Evolutionary conservation across 2,329 filamentous ascomycete genomes (phyloP).

Genomic region (Trichophyton mentagrophytes): DNA sequence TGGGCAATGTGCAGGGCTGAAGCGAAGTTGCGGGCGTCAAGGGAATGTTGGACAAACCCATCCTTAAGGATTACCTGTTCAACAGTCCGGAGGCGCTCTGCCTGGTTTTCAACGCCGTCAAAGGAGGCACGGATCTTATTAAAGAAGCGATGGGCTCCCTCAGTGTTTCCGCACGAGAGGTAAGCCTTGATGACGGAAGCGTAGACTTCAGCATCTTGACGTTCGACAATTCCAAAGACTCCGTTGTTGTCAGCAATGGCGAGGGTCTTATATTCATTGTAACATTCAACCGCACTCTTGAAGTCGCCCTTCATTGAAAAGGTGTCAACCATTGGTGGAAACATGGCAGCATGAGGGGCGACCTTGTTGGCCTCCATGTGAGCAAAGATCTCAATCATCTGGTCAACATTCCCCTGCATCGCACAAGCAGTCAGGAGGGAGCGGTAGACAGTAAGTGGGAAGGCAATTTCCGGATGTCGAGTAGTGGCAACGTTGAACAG

Average conservation of each 20-base stretch:
- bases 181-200: slow-evolving; percentile 87
- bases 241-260: slow-evolving; percentile 77
- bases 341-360: slow-evolving; percentile 65
- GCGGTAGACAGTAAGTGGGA: slow-evolving; percentile 73
- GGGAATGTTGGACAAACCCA: slow-evolving; percentile 67
- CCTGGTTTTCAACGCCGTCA: slow-evolving; percentile 34
- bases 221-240: slow-evolving; percentile 51
- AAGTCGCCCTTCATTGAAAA: slow-evolving; percentile 74
- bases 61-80: slow-evolving; percentile 58
- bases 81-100: slow-evolving; percentile 50
- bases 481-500: slow-evolving; percentile 67
- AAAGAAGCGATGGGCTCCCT: slow-evolving; percentile 75
- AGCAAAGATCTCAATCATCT: slow-evolving; percentile 82
- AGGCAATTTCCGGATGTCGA: slow-evolving; percentile 46
- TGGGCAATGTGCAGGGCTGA: slow-evolving; percentile 65
- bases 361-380: slow-evolving; percentile 76
- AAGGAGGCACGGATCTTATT: slow-evolving; percentile 57
- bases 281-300: slow-evolving; percentile 80
- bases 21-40: slow-evolving; percentile 55
- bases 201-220: slow-evolving; percentile 75
- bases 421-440: slow-evolving; percentile 80
- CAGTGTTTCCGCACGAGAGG: slow-evolving; percentile 62
- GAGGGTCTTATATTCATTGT: slow-evolving; percentile 82
- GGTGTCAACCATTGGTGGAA: slow-evolving; percentile 88
- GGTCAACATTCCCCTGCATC: slow-evolving; percentile 61